These are phyloP conservation scores for Umbelopsis isabellina DNA, from an alignment of 192 early-diverging fungal species.

Conservation along the genomic window DNA sequence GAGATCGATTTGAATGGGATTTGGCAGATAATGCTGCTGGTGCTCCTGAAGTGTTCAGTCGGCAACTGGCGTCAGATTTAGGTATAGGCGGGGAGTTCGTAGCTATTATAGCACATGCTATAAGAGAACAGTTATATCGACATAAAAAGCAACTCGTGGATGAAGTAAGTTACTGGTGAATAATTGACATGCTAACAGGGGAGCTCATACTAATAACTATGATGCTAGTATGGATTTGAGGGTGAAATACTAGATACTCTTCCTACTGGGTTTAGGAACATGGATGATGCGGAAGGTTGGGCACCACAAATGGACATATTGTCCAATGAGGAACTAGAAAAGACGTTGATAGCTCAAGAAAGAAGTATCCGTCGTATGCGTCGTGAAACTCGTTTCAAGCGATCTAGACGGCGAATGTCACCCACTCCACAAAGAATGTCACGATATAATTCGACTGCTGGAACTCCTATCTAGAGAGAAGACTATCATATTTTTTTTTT, in stretches of 20 bases:
- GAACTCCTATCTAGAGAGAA: slow-evolving; percentile 13
- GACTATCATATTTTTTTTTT: neutral
- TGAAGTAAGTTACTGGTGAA: slow-evolving; percentile 28
- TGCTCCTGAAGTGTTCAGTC: slow-evolving; percentile 76
- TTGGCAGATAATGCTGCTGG: slow-evolving; percentile 48
- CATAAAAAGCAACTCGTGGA: slow-evolving; percentile 56
- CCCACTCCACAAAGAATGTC: slow-evolving; percentile 17
- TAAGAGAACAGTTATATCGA: slow-evolving; percentile 73
- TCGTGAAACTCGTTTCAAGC: slow-evolving; percentile 35
- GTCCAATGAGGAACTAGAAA: slow-evolving; percentile 63
- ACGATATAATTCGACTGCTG: slow-evolving; percentile 8
- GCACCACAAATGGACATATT: slow-evolving; percentile 57
- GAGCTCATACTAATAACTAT: neutral
- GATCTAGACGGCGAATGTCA: slow-evolving; percentile 29
- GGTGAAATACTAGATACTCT: slow-evolving; percentile 39
- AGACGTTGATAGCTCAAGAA: slow-evolving; percentile 57
- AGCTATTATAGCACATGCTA: slow-evolving; percentile 71
- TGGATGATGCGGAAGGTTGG: slow-evolving; percentile 56
- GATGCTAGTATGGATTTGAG: slow-evolving; percentile 36
- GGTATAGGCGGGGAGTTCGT: slow-evolving; percentile 84
- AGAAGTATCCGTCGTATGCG: slow-evolving; percentile 47
- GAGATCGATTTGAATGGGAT: slow-evolving; percentile 96
- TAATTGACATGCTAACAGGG: neutral
- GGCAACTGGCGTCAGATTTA: slow-evolving; percentile 67
- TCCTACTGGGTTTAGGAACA: slow-evolving; percentile 46